Evolutionary conservation across 805 yeast genomes (phyloP).

Genomic region (Priceomyces castillae): DNA sequence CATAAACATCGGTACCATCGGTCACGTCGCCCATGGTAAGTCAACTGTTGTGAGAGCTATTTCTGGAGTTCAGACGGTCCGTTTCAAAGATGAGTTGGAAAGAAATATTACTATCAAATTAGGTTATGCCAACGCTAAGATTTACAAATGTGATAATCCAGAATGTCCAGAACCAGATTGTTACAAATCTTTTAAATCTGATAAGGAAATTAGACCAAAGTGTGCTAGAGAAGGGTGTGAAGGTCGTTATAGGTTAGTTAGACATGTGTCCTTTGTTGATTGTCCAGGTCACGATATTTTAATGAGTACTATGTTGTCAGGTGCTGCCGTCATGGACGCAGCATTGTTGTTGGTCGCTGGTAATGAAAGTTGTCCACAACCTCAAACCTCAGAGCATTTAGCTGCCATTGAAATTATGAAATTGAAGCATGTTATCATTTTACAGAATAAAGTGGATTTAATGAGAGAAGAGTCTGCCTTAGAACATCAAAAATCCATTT

Average conservation of each 20-base stretch:
- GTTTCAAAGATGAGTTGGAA: constrained; percentile 98
- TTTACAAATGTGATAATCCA: constrained; percentile 85
- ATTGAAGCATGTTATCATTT: constrained; percentile 89
- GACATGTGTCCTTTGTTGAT: constrained; percentile 98
- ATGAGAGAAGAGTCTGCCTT: constrained; percentile 96
- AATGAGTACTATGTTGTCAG: constrained; percentile 99
- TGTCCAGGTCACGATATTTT: constrained; percentile 99
- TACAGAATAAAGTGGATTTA: constrained; percentile 97
- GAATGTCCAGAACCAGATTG: constrained; percentile 91
- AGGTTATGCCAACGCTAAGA: constrained; percentile 98
- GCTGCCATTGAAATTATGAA: constrained; percentile 99
- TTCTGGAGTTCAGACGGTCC: constrained; percentile 97
- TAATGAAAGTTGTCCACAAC: constrained; percentile 99
- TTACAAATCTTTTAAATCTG: constrained; percentile 91
- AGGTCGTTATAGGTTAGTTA: constrained; percentile 85
- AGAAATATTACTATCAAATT: constrained; percentile 97
- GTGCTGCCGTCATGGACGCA: constrained; percentile 99
- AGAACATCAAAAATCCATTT: constrained; percentile 91
- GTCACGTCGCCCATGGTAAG: constrained; percentile 95
- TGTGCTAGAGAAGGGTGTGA: constrained; percentile 83
- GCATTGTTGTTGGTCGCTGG: constrained; percentile 95
- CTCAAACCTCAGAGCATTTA: constrained; percentile 98
- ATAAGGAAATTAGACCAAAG: constrained; percentile 90
- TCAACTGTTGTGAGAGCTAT: constrained; percentile 93
- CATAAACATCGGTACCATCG: constrained; percentile 95